These are phyloP conservation scores for Curvularia sp. DNA, from an alignment of 2,329 filamentous ascomycete genomes.

Conservation along the genomic window DNA sequence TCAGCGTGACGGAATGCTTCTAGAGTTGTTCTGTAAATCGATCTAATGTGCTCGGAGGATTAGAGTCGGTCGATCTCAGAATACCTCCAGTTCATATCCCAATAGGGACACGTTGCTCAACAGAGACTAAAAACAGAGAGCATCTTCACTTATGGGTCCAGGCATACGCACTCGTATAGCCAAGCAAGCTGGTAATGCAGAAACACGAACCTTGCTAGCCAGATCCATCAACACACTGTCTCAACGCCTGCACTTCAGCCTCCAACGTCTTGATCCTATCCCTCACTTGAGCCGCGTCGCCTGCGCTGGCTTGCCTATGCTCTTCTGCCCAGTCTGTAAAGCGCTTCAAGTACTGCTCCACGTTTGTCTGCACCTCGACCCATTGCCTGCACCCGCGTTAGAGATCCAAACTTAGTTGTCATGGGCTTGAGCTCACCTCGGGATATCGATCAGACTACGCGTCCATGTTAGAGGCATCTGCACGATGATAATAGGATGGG, in stretches of 20 bases:
- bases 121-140: too few relatives aligned
- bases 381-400: not conserved
- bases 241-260: not conserved
- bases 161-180: too few relatives aligned
- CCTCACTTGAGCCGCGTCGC: slow-evolving; percentile 11
- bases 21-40: too few relatives aligned
- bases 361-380: not conserved
- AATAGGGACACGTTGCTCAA: too few relatives aligned
- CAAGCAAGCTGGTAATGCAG: not conserved
- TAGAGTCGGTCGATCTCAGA: too few relatives aligned
- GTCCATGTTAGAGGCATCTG: not conserved
- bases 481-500: not conserved
- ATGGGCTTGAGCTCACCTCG: not conserved
- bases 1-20: too few relatives aligned
- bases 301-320: slow-evolving; percentile 25
- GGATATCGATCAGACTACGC: not conserved
- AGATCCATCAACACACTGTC: not conserved
- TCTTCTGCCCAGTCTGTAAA: slow-evolving; percentile 16
- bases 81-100: too few relatives aligned
- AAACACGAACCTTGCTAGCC: not conserved
- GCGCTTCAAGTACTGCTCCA: not conserved
- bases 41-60: too few relatives aligned
- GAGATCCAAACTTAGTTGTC: not conserved
- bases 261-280: not conserved
- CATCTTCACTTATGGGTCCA: too few relatives aligned